These are phyloP conservation scores for Psidium guajava DNA, from an alignment of 345 rosid genomes.

Conservation along the genomic window DNA sequence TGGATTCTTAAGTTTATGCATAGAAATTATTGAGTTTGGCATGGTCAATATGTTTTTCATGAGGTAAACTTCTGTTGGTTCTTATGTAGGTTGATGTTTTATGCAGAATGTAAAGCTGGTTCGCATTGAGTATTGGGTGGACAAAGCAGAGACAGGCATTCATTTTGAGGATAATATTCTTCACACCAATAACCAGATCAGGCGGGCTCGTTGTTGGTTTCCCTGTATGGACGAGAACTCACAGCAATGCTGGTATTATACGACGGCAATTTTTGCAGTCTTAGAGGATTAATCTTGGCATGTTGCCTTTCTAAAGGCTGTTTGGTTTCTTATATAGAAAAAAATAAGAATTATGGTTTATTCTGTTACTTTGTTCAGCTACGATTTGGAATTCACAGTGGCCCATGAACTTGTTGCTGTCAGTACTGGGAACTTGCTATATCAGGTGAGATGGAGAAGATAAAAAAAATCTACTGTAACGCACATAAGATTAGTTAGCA, in stretches of 20 bases:
- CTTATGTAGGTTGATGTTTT: slow-evolving; percentile 48
- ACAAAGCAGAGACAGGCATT: slow-evolving; percentile 84
- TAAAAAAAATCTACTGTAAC: neutral
- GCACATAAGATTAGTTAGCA: neutral
- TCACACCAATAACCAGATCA: slow-evolving; percentile 79
- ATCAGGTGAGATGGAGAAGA: slow-evolving; percentile 50
- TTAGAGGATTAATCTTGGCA: neutral
- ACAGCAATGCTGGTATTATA: slow-evolving; percentile 80
- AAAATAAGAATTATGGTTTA: neutral
- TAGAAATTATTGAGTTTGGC: neutral
- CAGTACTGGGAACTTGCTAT: slow-evolving; percentile 72
- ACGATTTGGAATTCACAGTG: slow-evolving; percentile 90
- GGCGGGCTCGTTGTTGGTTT: slow-evolving; percentile 97
- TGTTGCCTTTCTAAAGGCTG: neutral
- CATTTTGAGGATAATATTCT: slow-evolving; percentile 67
- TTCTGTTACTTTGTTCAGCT: slow-evolving; percentile 37
- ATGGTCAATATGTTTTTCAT: slow-evolving; percentile 2
- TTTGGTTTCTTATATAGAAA: neutral
- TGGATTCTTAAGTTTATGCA: neutral
- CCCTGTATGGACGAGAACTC: slow-evolving; percentile 77
- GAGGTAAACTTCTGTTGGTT: slow-evolving; percentile 24
- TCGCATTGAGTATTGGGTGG: slow-evolving; percentile 80
- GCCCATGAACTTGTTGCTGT: slow-evolving; percentile 85
- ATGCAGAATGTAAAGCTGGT: slow-evolving; percentile 94
- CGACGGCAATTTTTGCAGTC: neutral